Evolutionary conservation across 2,329 filamentous ascomycete genomes (phyloP), one percentile per base, ranked within the genome.

Genomic region (Epichloe amarillans): DNA sequence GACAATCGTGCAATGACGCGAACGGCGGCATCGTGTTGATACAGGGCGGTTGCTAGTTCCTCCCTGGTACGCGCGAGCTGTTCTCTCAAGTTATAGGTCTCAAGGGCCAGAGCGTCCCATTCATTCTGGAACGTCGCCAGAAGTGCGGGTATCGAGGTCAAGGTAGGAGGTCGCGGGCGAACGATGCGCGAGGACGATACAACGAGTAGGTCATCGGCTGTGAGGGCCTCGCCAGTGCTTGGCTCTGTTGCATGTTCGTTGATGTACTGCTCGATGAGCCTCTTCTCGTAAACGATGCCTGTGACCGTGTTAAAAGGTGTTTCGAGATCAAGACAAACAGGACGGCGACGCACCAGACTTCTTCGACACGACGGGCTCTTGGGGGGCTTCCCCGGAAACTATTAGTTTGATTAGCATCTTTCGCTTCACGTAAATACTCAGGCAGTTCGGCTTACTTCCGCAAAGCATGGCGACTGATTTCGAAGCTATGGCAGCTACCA

Each of bases 21-120:
- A 47, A 95, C 83, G n/a, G 93, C 93, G 2, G 93, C 91, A 74
- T 98, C 93, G 61, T 97, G 88, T 70, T 97, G 91, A 69, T 98
- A 98, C 23, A 98, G 76, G 0, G 93, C 88, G 1, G 88, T 93
- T 51, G 88, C 88, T 51, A 98, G 80, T 72, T 98, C 93, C 70
- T 96, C 90, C 57, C 91, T 78, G 41, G 90, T 95, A 65, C 95
- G 87, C 48, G 84, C 78, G 55, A 98, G 75, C 64, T 95, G 88
- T 67, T 96, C 87, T 70, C 87, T 85, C 53, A 97, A 72, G 58
- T 88, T 93, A 67, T 89, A 96, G 47, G 88, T 87, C 71, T 98
- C 93, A 37, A 97, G 74, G 12, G 91, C 88, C 43, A 96, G 72
- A 8, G 90, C 84, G 66, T 98, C 93, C 93, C 93, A 98, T 75